Conservation (phyloP, 192 early-diverging fungal species). For the Blastocladiella britannica region DNA sequence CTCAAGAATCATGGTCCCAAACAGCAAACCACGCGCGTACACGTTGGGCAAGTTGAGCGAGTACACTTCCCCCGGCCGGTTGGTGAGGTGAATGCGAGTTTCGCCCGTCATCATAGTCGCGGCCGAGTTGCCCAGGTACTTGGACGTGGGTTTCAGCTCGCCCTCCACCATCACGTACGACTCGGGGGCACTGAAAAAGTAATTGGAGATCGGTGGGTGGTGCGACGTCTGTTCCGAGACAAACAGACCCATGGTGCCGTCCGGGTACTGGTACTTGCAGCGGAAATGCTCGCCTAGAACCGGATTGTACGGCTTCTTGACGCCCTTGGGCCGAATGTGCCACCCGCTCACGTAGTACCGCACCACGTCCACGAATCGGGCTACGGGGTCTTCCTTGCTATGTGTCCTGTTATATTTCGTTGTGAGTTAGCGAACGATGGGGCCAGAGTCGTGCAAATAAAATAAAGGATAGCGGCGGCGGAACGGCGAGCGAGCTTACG, state of each 20-base stretch:
- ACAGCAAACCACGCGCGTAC: constrained; percentile 76
- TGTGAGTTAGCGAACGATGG: too few species aligned
- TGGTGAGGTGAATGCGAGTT: constrained; percentile 33
- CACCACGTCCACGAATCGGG: constrained; percentile 62
- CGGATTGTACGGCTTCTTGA: constrained; percentile 91
- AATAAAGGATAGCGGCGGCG: not conserved
- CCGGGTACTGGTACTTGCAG: constrained; percentile 51
- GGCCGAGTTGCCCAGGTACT: constrained; percentile 75
- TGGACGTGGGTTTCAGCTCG: constrained; percentile 65
- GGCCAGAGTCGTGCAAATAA: not conserved
- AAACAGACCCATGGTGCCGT: constrained; percentile 51
- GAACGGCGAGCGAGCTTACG: not conserved
- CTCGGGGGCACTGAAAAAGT: constrained; percentile 62
- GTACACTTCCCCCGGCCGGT: constrained; percentile 53
- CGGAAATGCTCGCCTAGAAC: constrained; percentile 80
- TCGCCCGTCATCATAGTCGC: constrained; percentile 69
- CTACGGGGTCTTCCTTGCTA: constrained; percentile 35
- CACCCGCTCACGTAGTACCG: constrained; percentile 74
- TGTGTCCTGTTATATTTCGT: too few species aligned
- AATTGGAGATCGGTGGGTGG: constrained; percentile 77
- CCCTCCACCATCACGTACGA: constrained; percentile 57
- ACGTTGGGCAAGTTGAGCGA: constrained; percentile 72
- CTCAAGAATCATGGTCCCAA: constrained; percentile 87
- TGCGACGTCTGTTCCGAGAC: constrained; percentile 85
- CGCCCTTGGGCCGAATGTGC: constrained; percentile 81